phyloP scores from a whole-genome alignment of 116 monocot species.

The Phalaenopsis hybrid region DNA sequence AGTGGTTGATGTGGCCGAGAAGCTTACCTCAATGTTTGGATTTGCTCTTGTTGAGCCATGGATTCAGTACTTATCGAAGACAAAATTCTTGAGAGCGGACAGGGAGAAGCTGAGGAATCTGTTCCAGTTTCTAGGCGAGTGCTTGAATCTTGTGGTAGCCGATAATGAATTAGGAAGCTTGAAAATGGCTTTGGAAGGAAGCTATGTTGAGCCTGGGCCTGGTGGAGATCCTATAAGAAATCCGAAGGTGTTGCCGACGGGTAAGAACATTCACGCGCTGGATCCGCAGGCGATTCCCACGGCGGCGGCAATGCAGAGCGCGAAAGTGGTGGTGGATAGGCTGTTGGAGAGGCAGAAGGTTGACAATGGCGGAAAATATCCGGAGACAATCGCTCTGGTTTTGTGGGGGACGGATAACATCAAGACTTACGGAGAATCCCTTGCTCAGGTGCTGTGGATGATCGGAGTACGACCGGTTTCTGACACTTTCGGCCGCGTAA shows the following conservation, averaged over 20 bases:
- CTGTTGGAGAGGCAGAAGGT: conserved; percentile 87
- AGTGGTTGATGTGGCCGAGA: conserved; percentile 79
- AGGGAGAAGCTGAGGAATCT: conserved; percentile 76
- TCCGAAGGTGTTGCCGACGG: conserved; percentile 96
- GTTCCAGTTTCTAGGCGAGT: conserved; percentile 71
- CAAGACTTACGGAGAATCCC: conserved; percentile 93
- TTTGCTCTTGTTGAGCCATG: conserved; percentile 85
- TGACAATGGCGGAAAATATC: conserved; percentile 85
- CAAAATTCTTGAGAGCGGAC: conserved; percentile 80
- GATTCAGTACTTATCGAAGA: conserved; percentile 81
- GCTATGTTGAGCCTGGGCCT: conserved; percentile 84
- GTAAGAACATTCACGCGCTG: conserved; percentile 97
- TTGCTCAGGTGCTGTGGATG: conserved; percentile 98
- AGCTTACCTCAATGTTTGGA: conserved; percentile 72
- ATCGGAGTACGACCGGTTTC: conserved; percentile 73
- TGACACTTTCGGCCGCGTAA: conserved; percentile 82
- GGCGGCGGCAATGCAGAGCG: conserved; percentile 84
- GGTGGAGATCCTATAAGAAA: conserved; percentile 96
- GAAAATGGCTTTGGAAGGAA: conserved; percentile 81
- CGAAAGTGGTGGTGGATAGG: conserved; percentile 83
- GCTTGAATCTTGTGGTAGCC: conserved; percentile 72
- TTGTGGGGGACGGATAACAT: conserved; percentile 99
- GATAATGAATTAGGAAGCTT: conserved; percentile 87
- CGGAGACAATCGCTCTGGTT: conserved; percentile 93
- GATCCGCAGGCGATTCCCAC: conserved; percentile 98